Evolutionary conservation across 2,329 filamentous ascomycete genomes (phyloP).

Genomic region (Calonectria hongkongensis): DNA sequence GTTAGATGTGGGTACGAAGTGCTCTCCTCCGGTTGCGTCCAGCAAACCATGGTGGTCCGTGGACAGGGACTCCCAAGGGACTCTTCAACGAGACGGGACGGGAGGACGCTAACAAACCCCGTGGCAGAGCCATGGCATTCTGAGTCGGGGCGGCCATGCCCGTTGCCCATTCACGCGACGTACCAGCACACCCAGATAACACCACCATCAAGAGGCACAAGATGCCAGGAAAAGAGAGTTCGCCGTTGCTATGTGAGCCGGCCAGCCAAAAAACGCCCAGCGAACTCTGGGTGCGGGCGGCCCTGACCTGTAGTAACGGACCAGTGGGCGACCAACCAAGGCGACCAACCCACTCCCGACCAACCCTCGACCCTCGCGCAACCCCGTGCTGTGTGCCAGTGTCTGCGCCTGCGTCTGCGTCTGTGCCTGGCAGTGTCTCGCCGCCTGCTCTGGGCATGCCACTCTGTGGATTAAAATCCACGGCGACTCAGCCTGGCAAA

Average conservation of each 20-base stretch:
- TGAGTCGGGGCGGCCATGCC: conserved; percentile 6
- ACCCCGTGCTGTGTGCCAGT: conserved; percentile 48
- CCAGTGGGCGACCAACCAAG: conserved; percentile 30
- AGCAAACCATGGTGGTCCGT: conserved; percentile 18
- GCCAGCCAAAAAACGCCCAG: conserved; percentile 23
- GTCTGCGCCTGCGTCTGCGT: conserved; percentile 16
- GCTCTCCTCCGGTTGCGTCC: conserved; percentile 15
- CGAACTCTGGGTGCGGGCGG: conserved; percentile 32
- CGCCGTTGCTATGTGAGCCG: conserved; percentile 31
- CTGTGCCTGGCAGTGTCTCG: conserved; percentile 28
- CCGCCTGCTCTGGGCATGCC: conserved; percentile 14
- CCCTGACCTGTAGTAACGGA: conserved; percentile 19
- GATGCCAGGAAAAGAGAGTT: conserved; percentile 27
- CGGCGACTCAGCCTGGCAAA: conserved; percentile 21
- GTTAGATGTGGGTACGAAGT: conserved; percentile 25
- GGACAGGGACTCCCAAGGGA: conserved; percentile 14
- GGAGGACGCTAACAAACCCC: conserved; percentile 18
- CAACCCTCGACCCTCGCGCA: conserved; percentile 50
- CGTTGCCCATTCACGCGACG: conserved; percentile 29
- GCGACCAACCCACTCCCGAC: conserved; percentile 28
- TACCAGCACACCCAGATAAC: conserved; percentile 29
- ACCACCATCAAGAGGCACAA: conserved; percentile 25
- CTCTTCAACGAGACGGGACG: conserved; percentile 24
- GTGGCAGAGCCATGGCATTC: conserved; percentile 19
- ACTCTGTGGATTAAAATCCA: conserved; percentile 24